Evolutionary conservation across 148 eudicot species (phyloP).

Genomic region (Spergularia bocconei): DNA sequence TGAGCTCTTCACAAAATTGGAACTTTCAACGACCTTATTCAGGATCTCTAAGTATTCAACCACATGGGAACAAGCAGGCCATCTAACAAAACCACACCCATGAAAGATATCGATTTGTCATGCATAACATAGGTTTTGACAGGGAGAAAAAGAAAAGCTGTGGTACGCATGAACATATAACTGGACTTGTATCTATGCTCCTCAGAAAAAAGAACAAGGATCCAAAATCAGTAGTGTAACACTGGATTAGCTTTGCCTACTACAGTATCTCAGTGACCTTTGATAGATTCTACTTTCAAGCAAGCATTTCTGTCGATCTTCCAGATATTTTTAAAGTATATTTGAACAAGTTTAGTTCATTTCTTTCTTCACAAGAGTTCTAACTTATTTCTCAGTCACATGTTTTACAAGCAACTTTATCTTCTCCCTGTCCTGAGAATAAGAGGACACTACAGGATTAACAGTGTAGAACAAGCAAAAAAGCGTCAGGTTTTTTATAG

Average conservation of each 20-base stretch:
- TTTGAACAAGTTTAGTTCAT: too few species aligned
- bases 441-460: too few species aligned
- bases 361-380: too few species aligned
- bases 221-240: neutral
- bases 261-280: neutral
- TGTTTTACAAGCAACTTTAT: too few species aligned
- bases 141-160: too few species aligned
- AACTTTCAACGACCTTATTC: neutral
- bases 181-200: neutral
- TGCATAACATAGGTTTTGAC: neutral
- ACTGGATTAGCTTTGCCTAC: neutral
- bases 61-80: too few species aligned
- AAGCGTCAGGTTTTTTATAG: too few species aligned
- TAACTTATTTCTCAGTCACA: too few species aligned
- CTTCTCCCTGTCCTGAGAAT: too few species aligned
- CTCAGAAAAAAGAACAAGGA: neutral
- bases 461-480: too few species aligned
- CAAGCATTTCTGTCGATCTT: neutral
- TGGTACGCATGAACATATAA: neutral
- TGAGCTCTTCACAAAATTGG: too few species aligned
- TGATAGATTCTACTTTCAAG: neutral
- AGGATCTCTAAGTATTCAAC: neutral
- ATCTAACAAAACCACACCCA: neutral
- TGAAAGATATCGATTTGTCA: conserved; percentile 1
- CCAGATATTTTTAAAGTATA: too few species aligned